Conservation (phyloP, 306 rosid species). For the Macrotyloma uniflorum region DNA sequence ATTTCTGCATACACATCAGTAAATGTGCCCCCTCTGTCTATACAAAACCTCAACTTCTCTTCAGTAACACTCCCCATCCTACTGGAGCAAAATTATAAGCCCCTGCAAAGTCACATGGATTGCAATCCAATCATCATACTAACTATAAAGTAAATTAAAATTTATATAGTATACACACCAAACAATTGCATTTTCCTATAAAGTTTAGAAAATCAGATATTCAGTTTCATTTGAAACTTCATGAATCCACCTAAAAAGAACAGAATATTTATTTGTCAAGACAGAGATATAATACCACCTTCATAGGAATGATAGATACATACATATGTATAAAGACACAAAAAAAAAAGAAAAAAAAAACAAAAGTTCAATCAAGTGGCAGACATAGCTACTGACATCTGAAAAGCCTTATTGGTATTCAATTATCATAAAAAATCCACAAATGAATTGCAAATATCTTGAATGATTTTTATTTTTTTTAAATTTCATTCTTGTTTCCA, state of each 20-base stretch:
- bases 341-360: not conserved
- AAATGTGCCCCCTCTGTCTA: conserved; percentile 95
- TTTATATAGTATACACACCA: not conserved
- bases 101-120: conserved; percentile 29
- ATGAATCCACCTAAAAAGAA: conserved; percentile 10
- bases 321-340: not conserved
- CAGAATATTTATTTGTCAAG: too few species aligned
- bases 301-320: not conserved
- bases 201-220: not conserved
- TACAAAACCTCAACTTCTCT: conserved; percentile 80
- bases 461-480: too few species aligned
- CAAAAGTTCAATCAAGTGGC: conserved; percentile 8
- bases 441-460: too few species aligned
- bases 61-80: conserved; percentile 46
- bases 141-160: too few species aligned
- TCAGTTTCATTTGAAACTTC: conserved; percentile 11
- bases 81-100: not conserved
- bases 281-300: not conserved
- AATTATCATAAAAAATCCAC: too few species aligned
- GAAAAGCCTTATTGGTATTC: too few species aligned
- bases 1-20: conserved; percentile 91
- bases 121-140: not conserved
- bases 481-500: too few species aligned
- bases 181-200: not conserved
- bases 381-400: not conserved